Conservation (phyloP, 495 filamentous ascomycete species). For the Immersiella caudata region DNA sequence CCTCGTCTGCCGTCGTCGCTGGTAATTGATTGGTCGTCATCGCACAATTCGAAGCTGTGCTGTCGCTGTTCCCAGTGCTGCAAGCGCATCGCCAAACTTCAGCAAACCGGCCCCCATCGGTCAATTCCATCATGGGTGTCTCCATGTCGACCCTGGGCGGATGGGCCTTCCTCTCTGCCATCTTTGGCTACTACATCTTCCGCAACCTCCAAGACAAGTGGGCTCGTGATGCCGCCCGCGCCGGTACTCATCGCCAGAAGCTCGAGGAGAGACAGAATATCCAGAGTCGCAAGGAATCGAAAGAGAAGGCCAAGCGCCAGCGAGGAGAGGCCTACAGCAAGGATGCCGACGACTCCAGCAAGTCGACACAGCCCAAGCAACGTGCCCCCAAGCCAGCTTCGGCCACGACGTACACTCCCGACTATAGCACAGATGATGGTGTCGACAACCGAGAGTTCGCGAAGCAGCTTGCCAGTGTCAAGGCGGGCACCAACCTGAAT, state of each 20-base stretch:
- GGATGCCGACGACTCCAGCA: slow-evolving; percentile 33
- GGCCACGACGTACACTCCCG: slow-evolving; percentile 20
- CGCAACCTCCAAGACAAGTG: slow-evolving; percentile 10
- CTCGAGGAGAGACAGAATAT: slow-evolving; percentile 43
- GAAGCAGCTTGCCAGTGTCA: slow-evolving; percentile 65
- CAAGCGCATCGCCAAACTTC: not conserved
- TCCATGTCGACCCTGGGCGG: slow-evolving; percentile 50
- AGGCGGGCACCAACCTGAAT: slow-evolving; percentile 61
- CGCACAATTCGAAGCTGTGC: not conserved
- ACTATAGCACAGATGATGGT: slow-evolving; percentile 57
- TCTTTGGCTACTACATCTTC: slow-evolving; percentile 42
- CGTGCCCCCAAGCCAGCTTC: slow-evolving; percentile 28
- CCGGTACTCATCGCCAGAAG: slow-evolving; percentile 26
- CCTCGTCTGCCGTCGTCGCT: not conserved
- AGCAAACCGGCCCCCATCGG: not conserved
- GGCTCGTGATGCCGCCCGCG: slow-evolving; percentile 22
- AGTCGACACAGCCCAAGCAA: slow-evolving; percentile 40
- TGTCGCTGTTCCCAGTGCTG: not conserved
- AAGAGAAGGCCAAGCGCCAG: slow-evolving; percentile 39
- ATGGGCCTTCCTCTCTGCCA: slow-evolving; percentile 61
- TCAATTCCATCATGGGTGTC: slow-evolving; percentile 43
- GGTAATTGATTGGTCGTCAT: not conserved
- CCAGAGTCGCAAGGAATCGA: slow-evolving; percentile 40
- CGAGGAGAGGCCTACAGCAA: slow-evolving; percentile 33
- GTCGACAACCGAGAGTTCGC: slow-evolving; percentile 74